Evolutionary conservation across 108 stramenopile species (phyloP), one percentile per base, ranked within the genome.

Genomic region (Skeletonema menzelii): DNA sequence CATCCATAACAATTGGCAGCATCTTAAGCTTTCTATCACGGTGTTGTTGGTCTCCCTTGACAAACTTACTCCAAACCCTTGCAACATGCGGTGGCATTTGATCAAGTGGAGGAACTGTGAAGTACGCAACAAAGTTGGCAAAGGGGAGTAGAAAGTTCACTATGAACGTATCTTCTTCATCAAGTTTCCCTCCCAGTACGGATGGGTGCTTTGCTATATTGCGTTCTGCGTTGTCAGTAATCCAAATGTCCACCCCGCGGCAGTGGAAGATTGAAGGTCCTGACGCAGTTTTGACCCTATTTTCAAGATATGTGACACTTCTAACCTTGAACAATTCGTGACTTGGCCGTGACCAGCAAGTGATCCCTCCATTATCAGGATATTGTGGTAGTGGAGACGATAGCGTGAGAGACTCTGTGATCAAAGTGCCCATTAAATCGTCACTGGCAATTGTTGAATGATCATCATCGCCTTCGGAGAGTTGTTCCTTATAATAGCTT

Each of bases 131-230:
- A 72, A 96, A 85, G 61, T 96, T 96, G 13, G 89, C 92, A 85
- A 94, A 96, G 17, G 96, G 96, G 32, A 96, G 71, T 63, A 95
- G 71, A 65, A 96, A 96, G 76, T 96, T 96, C 19, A 93, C 90
- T 22, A 96, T 70, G 68, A 96, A 96, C 0, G 93, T 94, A 57
- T 92, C 82, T 65, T 94, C 77, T 19, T 89, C 87, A 10, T 70
- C 63, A 47, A 96, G 69, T 62, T 85, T 84, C 0, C 91, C 93
- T 63, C 90, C 91, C 53, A 95, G 73, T n/a, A 94, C 87, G 58
- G 74, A 75, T 27, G 92, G 93, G 69, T 93, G 93, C 3, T 93
- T 86, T 3, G 93, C 86, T 65, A 96, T 91, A 60, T 96, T 80
- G 35, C 88, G 85, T 84, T 86, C 79, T 0, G 96, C 91, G 69